A percentile compares a stretch with the other conserved stretches of the same genome.
These are phyloP conservation scores for Cyphellophora europaea DNA, from an alignment of 2,329 filamentous ascomycete species.

Conservation along the genomic window DNA sequence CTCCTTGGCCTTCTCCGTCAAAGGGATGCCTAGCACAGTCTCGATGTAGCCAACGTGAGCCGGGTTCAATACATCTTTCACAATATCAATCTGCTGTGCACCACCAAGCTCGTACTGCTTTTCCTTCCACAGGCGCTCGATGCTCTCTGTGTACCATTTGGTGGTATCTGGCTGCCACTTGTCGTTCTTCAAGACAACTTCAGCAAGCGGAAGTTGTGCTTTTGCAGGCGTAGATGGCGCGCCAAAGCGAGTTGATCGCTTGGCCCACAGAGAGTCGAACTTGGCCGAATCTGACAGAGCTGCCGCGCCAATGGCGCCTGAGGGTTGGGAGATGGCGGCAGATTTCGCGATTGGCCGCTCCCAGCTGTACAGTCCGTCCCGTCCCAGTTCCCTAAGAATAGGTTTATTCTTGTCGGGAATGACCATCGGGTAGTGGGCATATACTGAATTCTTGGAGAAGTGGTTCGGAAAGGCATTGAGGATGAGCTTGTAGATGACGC, in stretches of 20 bases:
- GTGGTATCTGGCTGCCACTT: constrained; percentile 35
- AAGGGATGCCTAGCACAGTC: too few relatives aligned
- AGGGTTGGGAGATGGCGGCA: neutral
- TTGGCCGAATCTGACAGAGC: too few relatives aligned
- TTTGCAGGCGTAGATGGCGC: neutral
- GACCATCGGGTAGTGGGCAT: constrained; percentile 40
- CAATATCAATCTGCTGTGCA: constrained; percentile 37
- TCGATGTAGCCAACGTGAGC: constrained; percentile 46
- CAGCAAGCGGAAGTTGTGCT: neutral
- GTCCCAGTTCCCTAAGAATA: constrained; percentile 30
- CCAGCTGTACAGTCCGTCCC: constrained; percentile 32
- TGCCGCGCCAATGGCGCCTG: too few relatives aligned
- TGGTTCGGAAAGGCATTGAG: constrained; percentile 39
- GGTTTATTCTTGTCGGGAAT: constrained; percentile 37
- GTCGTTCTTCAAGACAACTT: constrained; percentile 9
- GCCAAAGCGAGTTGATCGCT: neutral
- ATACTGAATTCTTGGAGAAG: constrained; percentile 37
- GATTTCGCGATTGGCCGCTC: constrained; percentile 22
- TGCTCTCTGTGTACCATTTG: constrained; percentile 37
- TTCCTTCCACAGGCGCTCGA: constrained; percentile 32
- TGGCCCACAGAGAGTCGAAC: too few relatives aligned
- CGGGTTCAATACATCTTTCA: constrained; percentile 43
- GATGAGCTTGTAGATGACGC: constrained; percentile 42
- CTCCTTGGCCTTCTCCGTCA: too few relatives aligned
- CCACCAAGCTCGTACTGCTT: constrained; percentile 38